Evolutionary conservation across 345 rosid genomes (phyloP).

Genomic region (Populus euphratica): DNA sequence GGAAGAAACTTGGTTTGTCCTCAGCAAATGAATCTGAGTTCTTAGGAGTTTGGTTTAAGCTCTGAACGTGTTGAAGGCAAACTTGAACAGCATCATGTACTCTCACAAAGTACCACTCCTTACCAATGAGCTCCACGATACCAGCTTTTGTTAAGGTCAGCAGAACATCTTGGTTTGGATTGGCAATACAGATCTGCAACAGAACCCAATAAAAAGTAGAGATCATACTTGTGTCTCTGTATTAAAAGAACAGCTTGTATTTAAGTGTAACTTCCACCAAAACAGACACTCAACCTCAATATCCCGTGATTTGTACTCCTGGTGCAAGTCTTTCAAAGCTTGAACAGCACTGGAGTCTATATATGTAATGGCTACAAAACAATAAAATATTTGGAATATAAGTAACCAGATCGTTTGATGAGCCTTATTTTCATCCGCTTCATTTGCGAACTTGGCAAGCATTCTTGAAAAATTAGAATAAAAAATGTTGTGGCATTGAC

Average conservation of each 20-base stretch:
- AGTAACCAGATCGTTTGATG: not conserved
- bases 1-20: slow-evolving; percentile 40
- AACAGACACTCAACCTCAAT: slow-evolving; percentile 52
- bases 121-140: slow-evolving; percentile 70
- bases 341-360: slow-evolving; percentile 90
- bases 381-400: not conserved
- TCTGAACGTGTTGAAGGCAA: slow-evolving; percentile 78
- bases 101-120: slow-evolving; percentile 92
- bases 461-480: not conserved
- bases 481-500: not conserved
- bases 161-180: slow-evolving; percentile 79
- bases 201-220: not conserved
- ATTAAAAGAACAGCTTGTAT: not conserved
- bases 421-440: not conserved
- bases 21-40: slow-evolving; percentile 26
- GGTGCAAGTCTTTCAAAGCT: slow-evolving; percentile 86
- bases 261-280: not conserved
- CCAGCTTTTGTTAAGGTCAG: slow-evolving; percentile 75
- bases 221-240: not conserved
- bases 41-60: slow-evolving; percentile 34
- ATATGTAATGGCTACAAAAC: slow-evolving; percentile 70
- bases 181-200: slow-evolving; percentile 77
- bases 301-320: slow-evolving; percentile 77
- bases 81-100: slow-evolving; percentile 96
- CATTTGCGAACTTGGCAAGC: not conserved